Percentiles rank a stretch among this genome's conserved stretches.
phyloP scores from a whole-genome alignment of 805 yeast species.

The Wickerhamiella shivajii region DNA sequence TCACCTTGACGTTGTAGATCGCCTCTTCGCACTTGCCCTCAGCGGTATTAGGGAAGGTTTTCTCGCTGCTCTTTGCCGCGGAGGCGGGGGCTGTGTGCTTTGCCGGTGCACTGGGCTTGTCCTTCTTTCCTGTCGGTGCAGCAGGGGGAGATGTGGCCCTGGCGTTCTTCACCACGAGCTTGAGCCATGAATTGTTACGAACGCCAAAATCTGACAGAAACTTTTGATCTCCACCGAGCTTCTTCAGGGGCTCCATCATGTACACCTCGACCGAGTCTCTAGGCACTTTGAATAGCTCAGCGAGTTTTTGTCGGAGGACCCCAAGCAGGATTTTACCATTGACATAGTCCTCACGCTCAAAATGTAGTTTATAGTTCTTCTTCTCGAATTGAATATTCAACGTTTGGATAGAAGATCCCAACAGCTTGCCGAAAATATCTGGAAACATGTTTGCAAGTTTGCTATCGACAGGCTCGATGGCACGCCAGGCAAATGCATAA shows the following conservation, averaged over 20 bases:
- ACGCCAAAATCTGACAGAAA: conserved; percentile 15
- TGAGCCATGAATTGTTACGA: conserved; percentile 16
- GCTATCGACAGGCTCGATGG: too few relatives aligned
- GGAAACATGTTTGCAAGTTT: too few relatives aligned
- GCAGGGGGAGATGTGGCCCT: not conserved
- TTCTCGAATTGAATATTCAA: conserved; percentile 16
- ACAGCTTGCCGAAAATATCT: too few relatives aligned
- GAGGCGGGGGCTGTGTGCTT: conserved; percentile 1
- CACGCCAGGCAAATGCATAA: too few relatives aligned
- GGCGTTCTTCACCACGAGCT: conserved; percentile 13
- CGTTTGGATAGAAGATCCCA: conserved; percentile 4
- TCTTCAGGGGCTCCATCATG: conserved; percentile 13
- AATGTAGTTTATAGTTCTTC: conserved; percentile 15
- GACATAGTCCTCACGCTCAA: conserved; percentile 25
- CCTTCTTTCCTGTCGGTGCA: conserved; percentile 1
- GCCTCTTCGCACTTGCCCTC: conserved; percentile 19
- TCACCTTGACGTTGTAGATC: conserved; percentile 16
- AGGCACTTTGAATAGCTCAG: conserved; percentile 38
- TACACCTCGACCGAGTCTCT: conserved; percentile 15
- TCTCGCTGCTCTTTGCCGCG: not conserved
- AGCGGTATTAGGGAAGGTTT: conserved; percentile 13
- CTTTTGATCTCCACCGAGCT: conserved; percentile 12
- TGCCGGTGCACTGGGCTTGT: conserved; percentile 1
- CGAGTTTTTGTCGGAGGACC: conserved; percentile 43
- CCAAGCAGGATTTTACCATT: conserved; percentile 54